Evolutionary conservation across 2,329 filamentous ascomycete species (phyloP).

Genomic region (Fusarium sp.): DNA sequence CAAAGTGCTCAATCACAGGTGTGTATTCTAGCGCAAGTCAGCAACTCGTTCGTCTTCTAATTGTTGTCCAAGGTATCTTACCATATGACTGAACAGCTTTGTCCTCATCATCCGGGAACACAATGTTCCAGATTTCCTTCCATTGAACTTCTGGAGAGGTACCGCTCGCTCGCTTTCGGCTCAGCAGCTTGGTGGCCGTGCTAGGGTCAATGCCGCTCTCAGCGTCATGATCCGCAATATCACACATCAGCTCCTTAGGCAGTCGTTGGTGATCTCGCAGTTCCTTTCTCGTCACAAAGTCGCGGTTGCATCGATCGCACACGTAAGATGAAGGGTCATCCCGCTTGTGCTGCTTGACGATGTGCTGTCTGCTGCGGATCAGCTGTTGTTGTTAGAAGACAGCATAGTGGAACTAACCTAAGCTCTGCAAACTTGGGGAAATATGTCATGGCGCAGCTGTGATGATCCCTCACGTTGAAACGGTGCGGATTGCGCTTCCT

Average conservation of each 20-base stretch:
- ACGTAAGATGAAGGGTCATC: constrained; percentile 56
- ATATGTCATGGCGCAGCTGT: constrained; percentile 58
- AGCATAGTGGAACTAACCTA: constrained; percentile 41
- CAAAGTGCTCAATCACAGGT: constrained; percentile 57
- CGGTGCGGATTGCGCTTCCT: constrained; percentile 58
- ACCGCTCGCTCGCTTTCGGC: constrained; percentile 54
- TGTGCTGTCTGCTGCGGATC: constrained; percentile 51
- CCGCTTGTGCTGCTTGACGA: constrained; percentile 58
- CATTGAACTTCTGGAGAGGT: constrained; percentile 54
- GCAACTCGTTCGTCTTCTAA: background rate
- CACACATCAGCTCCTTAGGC: constrained; percentile 57
- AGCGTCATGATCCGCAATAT: constrained; percentile 54
- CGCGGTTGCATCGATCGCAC: constrained; percentile 55
- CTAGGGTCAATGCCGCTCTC: constrained; percentile 56
- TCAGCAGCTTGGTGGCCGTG: constrained; percentile 55
- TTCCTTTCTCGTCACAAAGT: constrained; percentile 54
- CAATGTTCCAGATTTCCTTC: constrained; percentile 57
- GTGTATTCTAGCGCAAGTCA: constrained; percentile 50
- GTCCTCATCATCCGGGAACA: constrained; percentile 57
- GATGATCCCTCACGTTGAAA: constrained; percentile 60
- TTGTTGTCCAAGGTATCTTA: constrained; percentile 19
- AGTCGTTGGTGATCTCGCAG: constrained; percentile 55
- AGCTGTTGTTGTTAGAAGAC: background rate
- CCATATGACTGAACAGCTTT: constrained; percentile 47
- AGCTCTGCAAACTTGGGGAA: constrained; percentile 57